phyloP scores from a whole-genome alignment of 192 early-diverging fungal species.

The Linnemannia exigua region DNA sequence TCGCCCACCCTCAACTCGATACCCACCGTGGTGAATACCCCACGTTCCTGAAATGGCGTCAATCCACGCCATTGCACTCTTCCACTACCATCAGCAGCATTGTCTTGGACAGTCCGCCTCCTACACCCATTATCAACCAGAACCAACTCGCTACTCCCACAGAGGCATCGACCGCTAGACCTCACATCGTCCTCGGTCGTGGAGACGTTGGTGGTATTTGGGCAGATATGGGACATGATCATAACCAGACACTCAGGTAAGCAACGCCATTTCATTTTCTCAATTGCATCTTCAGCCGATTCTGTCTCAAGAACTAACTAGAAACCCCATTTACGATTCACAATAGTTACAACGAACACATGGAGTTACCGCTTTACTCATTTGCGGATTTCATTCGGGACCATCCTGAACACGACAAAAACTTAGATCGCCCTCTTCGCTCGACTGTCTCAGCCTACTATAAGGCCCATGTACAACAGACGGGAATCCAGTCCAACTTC shows the following conservation, averaged over 20 bases:
- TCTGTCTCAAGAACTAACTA: no score
- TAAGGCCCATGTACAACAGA: constrained; percentile 30
- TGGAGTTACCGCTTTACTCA: constrained; percentile 49
- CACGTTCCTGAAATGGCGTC: constrained; percentile 41
- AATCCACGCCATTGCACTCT: constrained; percentile 1
- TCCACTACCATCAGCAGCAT: background rate
- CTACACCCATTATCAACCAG: background rate
- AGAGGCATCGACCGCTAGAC: constrained; percentile 13
- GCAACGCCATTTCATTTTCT: background rate
- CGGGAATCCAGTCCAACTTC: constrained; percentile 43
- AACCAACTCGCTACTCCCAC: background rate
- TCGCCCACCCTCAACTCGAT: constrained; percentile 47
- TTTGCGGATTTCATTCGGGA: constrained; percentile 42
- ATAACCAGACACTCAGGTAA: constrained; percentile 55
- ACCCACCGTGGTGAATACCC: constrained; percentile 55
- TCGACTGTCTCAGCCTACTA: constrained; percentile 54
- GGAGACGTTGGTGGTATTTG: constrained; percentile 50
- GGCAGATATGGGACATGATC: constrained; percentile 48
- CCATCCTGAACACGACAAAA: constrained; percentile 24
- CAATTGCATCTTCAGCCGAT: background rate
- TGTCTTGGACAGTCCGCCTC: constrained; percentile 5
- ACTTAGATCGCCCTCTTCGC: constrained; percentile 37
- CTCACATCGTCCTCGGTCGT: constrained; percentile 47
- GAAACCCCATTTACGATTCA: no score
- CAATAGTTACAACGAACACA: constrained; percentile 53